These are phyloP conservation scores for Circinella umbellata DNA, from an alignment of 371 early-diverging fungal species.

Conservation along the genomic window DNA sequence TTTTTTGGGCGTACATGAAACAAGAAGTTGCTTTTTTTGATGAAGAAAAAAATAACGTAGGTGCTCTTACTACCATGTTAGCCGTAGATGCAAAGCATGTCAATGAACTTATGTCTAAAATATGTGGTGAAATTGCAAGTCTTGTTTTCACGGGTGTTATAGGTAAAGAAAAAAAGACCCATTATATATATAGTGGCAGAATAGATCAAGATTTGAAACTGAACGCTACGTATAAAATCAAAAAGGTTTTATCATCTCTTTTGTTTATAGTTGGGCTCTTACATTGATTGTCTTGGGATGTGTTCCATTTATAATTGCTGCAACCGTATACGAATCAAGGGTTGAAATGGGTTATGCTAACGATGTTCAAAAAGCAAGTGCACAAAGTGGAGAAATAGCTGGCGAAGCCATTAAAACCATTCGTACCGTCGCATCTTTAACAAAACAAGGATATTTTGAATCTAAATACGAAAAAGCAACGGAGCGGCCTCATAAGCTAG, in stretches of 20 bases:
- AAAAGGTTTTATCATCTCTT: conserved; percentile 51
- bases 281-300: conserved; percentile 60
- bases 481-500: conserved; percentile 65
- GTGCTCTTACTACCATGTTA: conserved; percentile 77
- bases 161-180: conserved; percentile 13
- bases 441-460: conserved; percentile 75
- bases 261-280: conserved; percentile 59
- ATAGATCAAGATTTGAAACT: background rate
- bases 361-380: conserved; percentile 68
- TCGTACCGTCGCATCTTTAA: conserved; percentile 85
- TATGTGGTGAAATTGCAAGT: conserved; percentile 57
- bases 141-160: conserved; percentile 43
- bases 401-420: conserved; percentile 87
- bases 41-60: conserved; percentile 73
- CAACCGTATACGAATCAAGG: conserved; percentile 42
- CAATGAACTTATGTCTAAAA: conserved; percentile 64
- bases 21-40: conserved; percentile 91
- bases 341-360: conserved; percentile 58
- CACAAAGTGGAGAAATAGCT: conserved; percentile 73
- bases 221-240: background rate
- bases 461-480: conserved; percentile 60
- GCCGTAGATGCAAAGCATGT: conserved; percentile 74
- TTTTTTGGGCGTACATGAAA: conserved; percentile 58
- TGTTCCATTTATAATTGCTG: conserved; percentile 55
- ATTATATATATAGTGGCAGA: conserved; percentile 23